Evolutionary conservation across 179 eudicot species (phyloP).

Genomic region (Beta lomatogona): DNA sequence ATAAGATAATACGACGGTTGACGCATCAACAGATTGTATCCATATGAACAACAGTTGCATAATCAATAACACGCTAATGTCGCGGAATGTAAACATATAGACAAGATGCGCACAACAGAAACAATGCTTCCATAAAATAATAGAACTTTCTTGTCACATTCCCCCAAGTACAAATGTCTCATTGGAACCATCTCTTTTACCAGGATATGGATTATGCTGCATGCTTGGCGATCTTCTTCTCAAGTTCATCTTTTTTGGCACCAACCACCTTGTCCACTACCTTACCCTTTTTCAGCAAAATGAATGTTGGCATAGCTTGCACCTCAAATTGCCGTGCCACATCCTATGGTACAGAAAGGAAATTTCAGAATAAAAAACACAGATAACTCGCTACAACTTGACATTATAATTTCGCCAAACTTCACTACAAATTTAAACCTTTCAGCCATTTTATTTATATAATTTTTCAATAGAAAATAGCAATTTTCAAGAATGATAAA

Average conservation of each 20-base stretch:
- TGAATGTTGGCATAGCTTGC: slow-evolving; percentile 90
- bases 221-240: slow-evolving; percentile 69
- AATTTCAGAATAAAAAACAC: background rate
- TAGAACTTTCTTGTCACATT: background rate
- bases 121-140: background rate
- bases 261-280: slow-evolving; percentile 81
- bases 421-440: too few relatives aligned
- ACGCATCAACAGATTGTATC: background rate
- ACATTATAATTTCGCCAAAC: too few relatives aligned
- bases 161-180: background rate
- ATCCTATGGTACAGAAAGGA: slow-evolving; percentile 37
- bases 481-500: too few relatives aligned
- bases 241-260: slow-evolving; percentile 81
- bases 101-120: background rate
- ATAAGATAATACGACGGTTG: background rate
- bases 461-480: too few relatives aligned
- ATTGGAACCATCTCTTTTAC: background rate
- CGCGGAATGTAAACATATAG: slow-evolving; percentile 1
- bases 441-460: too few relatives aligned
- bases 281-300: slow-evolving; percentile 71
- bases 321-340: slow-evolving; percentile 72
- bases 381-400: background rate
- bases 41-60: slow-evolving; percentile 9
- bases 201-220: slow-evolving; percentile 17
- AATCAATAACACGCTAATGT: background rate